A percentile compares a stretch with the other conserved stretches of the same genome.
Conservation (phyloP, 1,284 basidiomycete genomes). For the Pseudozyma pruni region DNA sequence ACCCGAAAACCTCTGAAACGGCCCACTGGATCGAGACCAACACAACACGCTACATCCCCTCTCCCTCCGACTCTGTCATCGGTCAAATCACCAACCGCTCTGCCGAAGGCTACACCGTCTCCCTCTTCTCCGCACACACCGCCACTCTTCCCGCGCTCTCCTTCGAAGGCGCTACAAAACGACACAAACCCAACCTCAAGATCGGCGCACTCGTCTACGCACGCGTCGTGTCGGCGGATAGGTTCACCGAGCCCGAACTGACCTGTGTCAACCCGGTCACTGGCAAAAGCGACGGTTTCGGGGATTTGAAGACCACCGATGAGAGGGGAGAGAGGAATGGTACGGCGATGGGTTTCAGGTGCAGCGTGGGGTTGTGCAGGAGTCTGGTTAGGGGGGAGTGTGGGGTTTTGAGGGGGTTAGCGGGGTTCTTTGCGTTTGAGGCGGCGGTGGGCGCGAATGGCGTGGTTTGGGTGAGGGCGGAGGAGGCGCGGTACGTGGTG, state of each 20-base stretch:
- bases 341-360: slow-evolving; percentile 38
- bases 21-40: slow-evolving; percentile 58
- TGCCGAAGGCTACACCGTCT: slow-evolving; percentile 58
- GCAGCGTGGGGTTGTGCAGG: slow-evolving; percentile 39
- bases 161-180: slow-evolving; percentile 66
- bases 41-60: slow-evolving; percentile 52
- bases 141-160: slow-evolving; percentile 60
- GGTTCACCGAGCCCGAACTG: slow-evolving; percentile 62
- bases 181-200: slow-evolving; percentile 63
- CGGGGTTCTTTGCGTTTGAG: slow-evolving; percentile 63
- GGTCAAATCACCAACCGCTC: slow-evolving; percentile 61
- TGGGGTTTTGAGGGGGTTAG: slow-evolving; percentile 45
- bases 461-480: slow-evolving; percentile 57
- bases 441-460: slow-evolving; percentile 64
- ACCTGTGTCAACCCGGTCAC: slow-evolving; percentile 62
- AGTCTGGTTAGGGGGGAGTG: slow-evolving; percentile 30
- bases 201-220: slow-evolving; percentile 64
- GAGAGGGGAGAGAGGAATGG: slow-evolving; percentile 35
- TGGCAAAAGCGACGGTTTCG: slow-evolving; percentile 61
- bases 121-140: slow-evolving; percentile 55
- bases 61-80: slow-evolving; percentile 55
- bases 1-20: slow-evolving; percentile 2
- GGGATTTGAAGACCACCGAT: slow-evolving; percentile 57
- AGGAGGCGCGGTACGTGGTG: slow-evolving; percentile 46
- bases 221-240: slow-evolving; percentile 47